Evolutionary conservation across 192 early-diverging fungal species (phyloP).

Genomic region (Backusella liffmaniae): DNA sequence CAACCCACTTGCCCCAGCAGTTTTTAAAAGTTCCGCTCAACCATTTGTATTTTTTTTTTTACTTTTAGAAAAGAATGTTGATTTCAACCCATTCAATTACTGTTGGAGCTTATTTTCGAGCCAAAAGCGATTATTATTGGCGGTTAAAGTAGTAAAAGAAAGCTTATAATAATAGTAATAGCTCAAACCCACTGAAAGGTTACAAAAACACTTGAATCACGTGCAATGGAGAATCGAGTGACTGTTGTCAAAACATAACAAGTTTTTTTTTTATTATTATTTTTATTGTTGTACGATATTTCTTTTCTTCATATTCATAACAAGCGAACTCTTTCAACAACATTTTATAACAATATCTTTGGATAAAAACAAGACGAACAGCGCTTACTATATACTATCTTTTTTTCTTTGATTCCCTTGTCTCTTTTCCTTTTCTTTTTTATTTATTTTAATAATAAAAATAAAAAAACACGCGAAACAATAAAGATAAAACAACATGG

Average conservation of each 20-base stretch:
- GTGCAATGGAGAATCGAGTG: not conserved
- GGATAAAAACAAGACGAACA: not conserved
- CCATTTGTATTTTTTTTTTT: not conserved
- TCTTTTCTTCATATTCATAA: not conserved
- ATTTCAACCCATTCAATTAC: not conserved
- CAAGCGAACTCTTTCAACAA: not conserved
- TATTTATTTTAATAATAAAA: not conserved
- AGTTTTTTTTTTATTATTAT: not conserved
- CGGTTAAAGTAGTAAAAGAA: not conserved
- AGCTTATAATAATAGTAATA: not conserved
- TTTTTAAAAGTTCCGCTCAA: not conserved
- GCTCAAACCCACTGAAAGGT: not conserved
- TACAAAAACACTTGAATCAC: not conserved
- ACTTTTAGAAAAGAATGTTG: not conserved
- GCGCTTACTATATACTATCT: not conserved
- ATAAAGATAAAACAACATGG: conserved; percentile 45
- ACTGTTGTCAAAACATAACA: not conserved
- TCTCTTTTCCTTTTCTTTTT: not conserved
- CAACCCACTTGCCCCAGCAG: not conserved
- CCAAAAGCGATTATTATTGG: not conserved
- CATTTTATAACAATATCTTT: not conserved
- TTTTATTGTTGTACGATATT: not conserved
- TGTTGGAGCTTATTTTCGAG: not conserved
- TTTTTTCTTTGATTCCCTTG: not conserved
- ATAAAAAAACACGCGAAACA: conserved; percentile 4